phyloP scores from a whole-genome alignment of 345 rosid genomes.

The Odontarrhena argentea region DNA sequence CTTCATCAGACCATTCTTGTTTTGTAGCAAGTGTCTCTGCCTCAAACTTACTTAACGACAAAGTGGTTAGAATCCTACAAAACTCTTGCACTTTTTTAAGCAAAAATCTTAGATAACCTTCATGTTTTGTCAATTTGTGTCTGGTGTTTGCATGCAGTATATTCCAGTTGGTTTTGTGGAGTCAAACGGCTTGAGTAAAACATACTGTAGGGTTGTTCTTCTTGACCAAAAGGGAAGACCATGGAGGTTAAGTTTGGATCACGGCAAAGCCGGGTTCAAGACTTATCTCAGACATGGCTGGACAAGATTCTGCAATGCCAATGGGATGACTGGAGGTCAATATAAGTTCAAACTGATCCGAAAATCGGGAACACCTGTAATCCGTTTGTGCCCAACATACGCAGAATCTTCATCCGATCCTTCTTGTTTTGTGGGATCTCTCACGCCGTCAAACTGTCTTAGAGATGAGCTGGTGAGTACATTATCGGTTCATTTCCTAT shows the following conservation, averaged over 20 bases:
- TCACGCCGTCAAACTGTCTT: slow-evolving; percentile 11
- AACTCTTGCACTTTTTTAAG: too few relatives aligned
- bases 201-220: slow-evolving; percentile 13
- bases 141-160: slow-evolving; percentile 23
- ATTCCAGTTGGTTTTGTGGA: slow-evolving; percentile 27
- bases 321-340: slow-evolving; percentile 14
- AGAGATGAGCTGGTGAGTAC: slow-evolving; percentile 24
- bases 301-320: slow-evolving; percentile 33
- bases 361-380: slow-evolving; percentile 10
- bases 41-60: slow-evolving; percentile 5
- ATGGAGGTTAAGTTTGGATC: slow-evolving; percentile 30
- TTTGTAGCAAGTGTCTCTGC: slow-evolving; percentile 29
- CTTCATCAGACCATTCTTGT: slow-evolving; percentile 26
- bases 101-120: not conserved
- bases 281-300: slow-evolving; percentile 31
- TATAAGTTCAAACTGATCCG: slow-evolving; percentile 24
- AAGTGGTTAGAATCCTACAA: slow-evolving; percentile 12
- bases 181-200: slow-evolving; percentile 19
- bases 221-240: slow-evolving; percentile 32
- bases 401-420: not conserved
- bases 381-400: slow-evolving; percentile 19
- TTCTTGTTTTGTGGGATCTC: slow-evolving; percentile 25
- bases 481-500: not conserved
- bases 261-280: not conserved
- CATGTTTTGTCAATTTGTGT: not conserved